Conservation (phyloP, 768 basidiomycete genomes). For the Lactifluus piperatus region DNA sequence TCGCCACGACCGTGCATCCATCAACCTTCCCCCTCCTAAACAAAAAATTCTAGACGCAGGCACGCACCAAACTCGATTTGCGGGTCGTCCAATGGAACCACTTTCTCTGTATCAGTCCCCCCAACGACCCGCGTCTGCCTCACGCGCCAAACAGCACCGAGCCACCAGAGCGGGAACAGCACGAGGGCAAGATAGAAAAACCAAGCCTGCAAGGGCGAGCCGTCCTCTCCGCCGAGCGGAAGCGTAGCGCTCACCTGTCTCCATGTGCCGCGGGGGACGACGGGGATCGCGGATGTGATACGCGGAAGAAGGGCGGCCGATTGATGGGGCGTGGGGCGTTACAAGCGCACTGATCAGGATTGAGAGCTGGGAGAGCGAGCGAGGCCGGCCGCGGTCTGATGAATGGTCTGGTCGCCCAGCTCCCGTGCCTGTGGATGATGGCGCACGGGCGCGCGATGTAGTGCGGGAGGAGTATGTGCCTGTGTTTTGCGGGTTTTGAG, state of each 20-base stretch:
- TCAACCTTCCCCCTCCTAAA: constrained; percentile 9
- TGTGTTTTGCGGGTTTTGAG: constrained; percentile 35
- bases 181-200: constrained; percentile 68
- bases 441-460: constrained; percentile 22
- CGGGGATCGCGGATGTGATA: constrained; percentile 81
- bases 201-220: constrained; percentile 61
- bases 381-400: constrained; percentile 19
- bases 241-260: constrained; percentile 57
- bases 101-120: constrained; percentile 51
- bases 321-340: constrained; percentile 69
- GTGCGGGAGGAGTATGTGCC: constrained; percentile 37
- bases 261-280: constrained; percentile 47
- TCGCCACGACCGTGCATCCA: constrained; percentile 66
- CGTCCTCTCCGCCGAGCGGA: constrained; percentile 44
- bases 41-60: background rate
- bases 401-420: background rate
- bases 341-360: constrained; percentile 73
- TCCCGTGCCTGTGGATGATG: constrained; percentile 14
- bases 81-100: constrained; percentile 66
- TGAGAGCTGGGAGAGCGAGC: constrained; percentile 53
- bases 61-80: constrained; percentile 67
- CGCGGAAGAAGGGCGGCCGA: constrained; percentile 40
- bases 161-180: constrained; percentile 52
- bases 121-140: constrained; percentile 57
- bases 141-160: constrained; percentile 48